Conservation (phyloP, 768 basidiomycete species). For the Clathrus columnatus region DNA sequence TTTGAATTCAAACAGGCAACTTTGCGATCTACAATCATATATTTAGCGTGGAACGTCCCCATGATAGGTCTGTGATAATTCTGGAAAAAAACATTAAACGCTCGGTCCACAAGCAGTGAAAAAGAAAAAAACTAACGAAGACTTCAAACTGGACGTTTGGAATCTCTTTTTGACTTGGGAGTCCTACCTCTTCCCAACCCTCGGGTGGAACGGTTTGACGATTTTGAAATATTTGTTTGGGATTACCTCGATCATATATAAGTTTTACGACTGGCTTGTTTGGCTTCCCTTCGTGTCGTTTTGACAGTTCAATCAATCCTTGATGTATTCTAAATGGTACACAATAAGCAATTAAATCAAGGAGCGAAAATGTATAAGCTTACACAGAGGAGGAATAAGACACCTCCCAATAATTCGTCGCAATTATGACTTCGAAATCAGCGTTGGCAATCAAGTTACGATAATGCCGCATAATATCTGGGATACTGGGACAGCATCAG, state of each 20-base stretch:
- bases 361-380: neutral
- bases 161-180: constrained; percentile 48
- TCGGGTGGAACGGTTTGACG: constrained; percentile 39
- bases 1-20: constrained; percentile 57
- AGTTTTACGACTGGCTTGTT: constrained; percentile 51
- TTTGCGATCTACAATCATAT: constrained; percentile 60
- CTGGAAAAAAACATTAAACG: constrained; percentile 7
- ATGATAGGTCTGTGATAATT: constrained; percentile 35
- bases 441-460: constrained; percentile 52
- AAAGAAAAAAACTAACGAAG: constrained; percentile 42
- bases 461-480: constrained; percentile 69
- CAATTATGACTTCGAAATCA: constrained; percentile 55
- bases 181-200: constrained; percentile 41
- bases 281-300: constrained; percentile 29
- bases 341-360: neutral
- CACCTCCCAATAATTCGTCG: constrained; percentile 55
- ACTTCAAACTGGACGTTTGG: constrained; percentile 54
- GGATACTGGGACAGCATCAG: constrained; percentile 34
- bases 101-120: neutral
- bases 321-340: constrained; percentile 17
- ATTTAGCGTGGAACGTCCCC: constrained; percentile 68
- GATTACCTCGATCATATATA: constrained; percentile 60
- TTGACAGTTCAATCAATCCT: constrained; percentile 37
- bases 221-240: constrained; percentile 41
- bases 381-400: constrained; percentile 41